These are phyloP conservation scores for Aspergillus cavernicola DNA, from an alignment of 495 filamentous ascomycete species.

Conservation along the genomic window DNA sequence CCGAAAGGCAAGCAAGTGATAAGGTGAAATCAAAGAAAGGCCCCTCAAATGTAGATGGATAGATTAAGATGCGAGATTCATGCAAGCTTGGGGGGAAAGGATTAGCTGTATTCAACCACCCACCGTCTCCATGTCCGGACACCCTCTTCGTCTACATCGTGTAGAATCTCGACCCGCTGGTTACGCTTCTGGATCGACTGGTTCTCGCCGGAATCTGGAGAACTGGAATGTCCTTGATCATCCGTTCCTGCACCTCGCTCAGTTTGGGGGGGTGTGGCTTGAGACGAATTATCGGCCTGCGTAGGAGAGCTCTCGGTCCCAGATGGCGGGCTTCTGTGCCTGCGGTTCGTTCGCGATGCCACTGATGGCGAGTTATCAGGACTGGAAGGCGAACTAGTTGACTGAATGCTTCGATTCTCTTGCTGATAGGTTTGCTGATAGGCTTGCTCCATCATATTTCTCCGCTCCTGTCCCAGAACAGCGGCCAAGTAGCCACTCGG, in stretches of 20 bases:
- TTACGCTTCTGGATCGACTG: conserved; percentile 22
- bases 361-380: conserved; percentile 1
- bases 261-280: conserved; percentile 10
- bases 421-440: conserved; percentile 7
- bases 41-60: background rate
- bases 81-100: background rate
- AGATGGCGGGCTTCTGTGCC: background rate
- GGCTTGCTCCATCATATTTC: conserved; percentile 3
- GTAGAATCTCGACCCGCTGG: conserved; percentile 27
- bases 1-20: background rate
- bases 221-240: conserved; percentile 11
- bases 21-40: background rate
- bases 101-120: conserved; percentile 37
- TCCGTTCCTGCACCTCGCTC: conserved; percentile 8
- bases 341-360: conserved; percentile 5
- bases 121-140: conserved; percentile 32
- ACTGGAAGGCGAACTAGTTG: background rate
- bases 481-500: conserved; percentile 23
- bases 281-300: conserved; percentile 5
- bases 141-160: conserved; percentile 30
- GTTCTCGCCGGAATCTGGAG: conserved; percentile 3
- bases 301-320: conserved; percentile 6
- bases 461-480: conserved; percentile 17
- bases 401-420: conserved; percentile 3
- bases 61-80: background rate